phyloP scores from a whole-genome alignment of 2,329 filamentous ascomycete genomes.

The Cercospora beticola region DNA sequence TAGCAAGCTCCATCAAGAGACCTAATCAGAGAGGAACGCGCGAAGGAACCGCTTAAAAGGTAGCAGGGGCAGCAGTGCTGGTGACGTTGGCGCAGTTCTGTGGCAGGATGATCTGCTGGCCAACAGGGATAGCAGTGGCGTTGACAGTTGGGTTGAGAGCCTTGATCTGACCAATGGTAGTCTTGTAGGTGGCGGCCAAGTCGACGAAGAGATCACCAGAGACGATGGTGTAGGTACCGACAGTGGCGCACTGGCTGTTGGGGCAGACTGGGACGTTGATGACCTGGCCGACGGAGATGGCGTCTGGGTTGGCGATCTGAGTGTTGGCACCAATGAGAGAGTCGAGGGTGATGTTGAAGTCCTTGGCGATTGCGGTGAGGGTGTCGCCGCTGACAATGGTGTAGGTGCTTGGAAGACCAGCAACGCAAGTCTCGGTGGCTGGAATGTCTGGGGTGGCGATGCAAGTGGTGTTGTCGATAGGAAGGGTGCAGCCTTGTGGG shows the following conservation, averaged over 20 bases:
- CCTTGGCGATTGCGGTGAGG: conserved; percentile 25
- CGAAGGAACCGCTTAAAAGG: background rate
- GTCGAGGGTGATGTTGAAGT: conserved; percentile 32
- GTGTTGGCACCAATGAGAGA: conserved; percentile 27
- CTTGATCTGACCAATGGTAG: conserved; percentile 29
- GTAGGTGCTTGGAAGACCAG: conserved; percentile 28
- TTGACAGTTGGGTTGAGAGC: conserved; percentile 28
- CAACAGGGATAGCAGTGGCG: conserved; percentile 20
- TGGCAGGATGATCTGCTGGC: conserved; percentile 21
- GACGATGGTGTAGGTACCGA: conserved; percentile 29
- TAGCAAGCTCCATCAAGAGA: background rate
- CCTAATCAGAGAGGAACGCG: background rate
- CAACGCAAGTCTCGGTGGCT: conserved; percentile 28
- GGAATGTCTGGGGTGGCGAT: conserved; percentile 7
- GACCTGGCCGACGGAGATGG: conserved; percentile 26
- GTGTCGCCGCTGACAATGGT: conserved; percentile 27
- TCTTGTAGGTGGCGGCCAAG: conserved; percentile 23
- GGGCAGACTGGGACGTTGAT: conserved; percentile 33
- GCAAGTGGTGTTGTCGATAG: conserved; percentile 31
- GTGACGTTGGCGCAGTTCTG: conserved; percentile 11
- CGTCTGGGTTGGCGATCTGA: conserved; percentile 27
- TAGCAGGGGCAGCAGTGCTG: background rate
- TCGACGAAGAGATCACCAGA: conserved; percentile 30
- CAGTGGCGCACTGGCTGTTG: conserved; percentile 21
- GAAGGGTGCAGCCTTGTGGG: conserved; percentile 30